Evolutionary conservation across 345 rosid genomes (phyloP).

Genomic region (Microcos paniculata): DNA sequence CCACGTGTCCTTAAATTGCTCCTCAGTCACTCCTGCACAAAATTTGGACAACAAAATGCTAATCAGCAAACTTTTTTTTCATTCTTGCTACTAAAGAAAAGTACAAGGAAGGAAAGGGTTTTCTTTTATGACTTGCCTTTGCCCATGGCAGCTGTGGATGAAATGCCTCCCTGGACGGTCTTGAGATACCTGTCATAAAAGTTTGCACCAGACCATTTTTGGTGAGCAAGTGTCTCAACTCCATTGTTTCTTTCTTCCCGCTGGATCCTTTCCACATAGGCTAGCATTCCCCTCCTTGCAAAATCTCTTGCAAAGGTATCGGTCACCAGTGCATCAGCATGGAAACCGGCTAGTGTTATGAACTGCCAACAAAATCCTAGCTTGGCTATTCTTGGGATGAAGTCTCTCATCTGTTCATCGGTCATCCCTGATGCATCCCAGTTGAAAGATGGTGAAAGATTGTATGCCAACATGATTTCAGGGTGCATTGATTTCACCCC

Average conservation of each 20-base stretch:
- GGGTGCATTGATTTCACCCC: constrained; percentile 72
- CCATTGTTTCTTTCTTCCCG: constrained; percentile 95
- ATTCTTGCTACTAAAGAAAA: not conserved
- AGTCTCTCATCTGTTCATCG: constrained; percentile 76
- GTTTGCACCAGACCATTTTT: constrained; percentile 98
- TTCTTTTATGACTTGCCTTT: constrained; percentile 52
- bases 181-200: constrained; percentile 85
- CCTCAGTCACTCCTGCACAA: constrained; percentile 83
- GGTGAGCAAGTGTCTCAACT: constrained; percentile 93
- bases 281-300: constrained; percentile 85
- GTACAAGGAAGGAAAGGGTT: not conserved
- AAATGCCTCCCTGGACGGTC: constrained; percentile 91
- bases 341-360: constrained; percentile 93
- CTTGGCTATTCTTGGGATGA: constrained; percentile 79
- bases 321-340: constrained; percentile 80
- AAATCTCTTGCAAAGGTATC: constrained; percentile 86
- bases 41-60: not conserved
- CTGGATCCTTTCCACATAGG: constrained; percentile 94
- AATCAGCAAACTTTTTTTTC: not conserved
- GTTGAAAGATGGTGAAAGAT: constrained; percentile 91
- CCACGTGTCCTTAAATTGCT: constrained; percentile 94
- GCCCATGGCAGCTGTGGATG: constrained; percentile 98
- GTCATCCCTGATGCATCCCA: constrained; percentile 98
- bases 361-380: constrained; percentile 96
- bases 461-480: constrained; percentile 85